Evolutionary conservation across 331 rosid species (phyloP).

Genomic region (Arachis monticola): DNA sequence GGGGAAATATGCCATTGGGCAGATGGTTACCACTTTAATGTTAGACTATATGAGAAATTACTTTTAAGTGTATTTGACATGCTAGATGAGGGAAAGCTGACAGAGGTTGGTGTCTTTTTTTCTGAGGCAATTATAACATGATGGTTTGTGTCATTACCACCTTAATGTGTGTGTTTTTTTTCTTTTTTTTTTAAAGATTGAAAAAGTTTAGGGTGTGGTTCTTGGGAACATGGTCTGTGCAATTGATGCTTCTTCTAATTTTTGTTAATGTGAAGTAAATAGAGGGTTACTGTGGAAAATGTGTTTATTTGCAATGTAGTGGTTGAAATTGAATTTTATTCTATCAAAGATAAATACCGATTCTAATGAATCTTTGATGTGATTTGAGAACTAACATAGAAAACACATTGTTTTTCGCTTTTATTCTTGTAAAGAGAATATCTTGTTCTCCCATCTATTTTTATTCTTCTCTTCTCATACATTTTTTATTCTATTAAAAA

Average conservation of each 20-base stretch:
- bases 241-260: constrained; percentile 22
- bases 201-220: constrained; percentile 24
- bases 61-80: constrained; percentile 94
- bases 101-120: constrained; percentile 74
- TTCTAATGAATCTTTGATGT: constrained; percentile 4
- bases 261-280: constrained; percentile 27
- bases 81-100: constrained; percentile 93
- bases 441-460: not conserved
- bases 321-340: constrained; percentile 22
- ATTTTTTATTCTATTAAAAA: too few relatives aligned
- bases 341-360: constrained; percentile 13
- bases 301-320: constrained; percentile 27
- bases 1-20: constrained; percentile 99
- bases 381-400: constrained; percentile 22
- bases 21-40: constrained; percentile 91
- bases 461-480: not conserved
- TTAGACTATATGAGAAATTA: constrained; percentile 89
- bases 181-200: constrained; percentile 18
- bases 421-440: not conserved
- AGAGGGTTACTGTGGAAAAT: constrained; percentile 19
- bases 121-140: constrained; percentile 31
- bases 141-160: constrained; percentile 35
- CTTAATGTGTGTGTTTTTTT: constrained; percentile 11
- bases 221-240: constrained; percentile 29
- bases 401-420: not conserved